These are phyloP conservation scores for Zygosaccharomyces rouxii DNA, from an alignment of 805 yeast genomes.

Conservation along the genomic window DNA sequence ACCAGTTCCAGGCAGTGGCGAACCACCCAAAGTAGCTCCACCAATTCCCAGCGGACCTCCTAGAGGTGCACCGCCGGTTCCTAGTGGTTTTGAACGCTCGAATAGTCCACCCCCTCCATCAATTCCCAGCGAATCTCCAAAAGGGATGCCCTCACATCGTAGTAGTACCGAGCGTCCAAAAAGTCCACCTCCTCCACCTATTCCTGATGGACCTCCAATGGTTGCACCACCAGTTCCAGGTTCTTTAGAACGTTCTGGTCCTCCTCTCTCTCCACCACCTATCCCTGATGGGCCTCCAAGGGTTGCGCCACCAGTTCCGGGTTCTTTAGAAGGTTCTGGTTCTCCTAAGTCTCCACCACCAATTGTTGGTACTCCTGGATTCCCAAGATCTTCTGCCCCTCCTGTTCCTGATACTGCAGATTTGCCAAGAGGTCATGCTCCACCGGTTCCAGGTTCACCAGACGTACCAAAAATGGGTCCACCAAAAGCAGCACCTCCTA, in stretches of 20 bases:
- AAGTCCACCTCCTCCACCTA: slow-evolving; percentile 15
- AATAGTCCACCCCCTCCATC: neutral
- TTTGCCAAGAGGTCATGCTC: neutral
- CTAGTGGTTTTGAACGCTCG: neutral
- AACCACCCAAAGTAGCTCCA: no score
- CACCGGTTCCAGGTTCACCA: neutral
- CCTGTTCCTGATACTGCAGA: slow-evolving; percentile 4
- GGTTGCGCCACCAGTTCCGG: slow-evolving; percentile 19
- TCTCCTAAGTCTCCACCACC: neutral
- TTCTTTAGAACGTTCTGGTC: neutral
- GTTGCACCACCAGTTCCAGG: slow-evolving; percentile 18
- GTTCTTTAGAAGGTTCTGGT: neutral
- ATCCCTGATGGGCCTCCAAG: slow-evolving; percentile 4
- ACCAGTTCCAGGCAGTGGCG: neutral
- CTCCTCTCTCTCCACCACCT: slow-evolving; percentile 11
- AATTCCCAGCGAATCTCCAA: slow-evolving; percentile 4
- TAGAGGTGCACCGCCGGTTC: slow-evolving; percentile 10
- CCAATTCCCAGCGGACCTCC: neutral
- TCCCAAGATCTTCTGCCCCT: slow-evolving; percentile 16
- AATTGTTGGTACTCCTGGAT: neutral
- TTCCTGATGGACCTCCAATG: neutral
- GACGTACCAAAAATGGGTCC: neutral
- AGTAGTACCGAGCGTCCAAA: neutral
- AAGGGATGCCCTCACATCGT: slow-evolving; percentile 9
- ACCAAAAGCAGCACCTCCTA: neutral